Evolutionary conservation across 768 basidiomycete genomes (phyloP).

Genomic region (Tricholoma furcatifolium): DNA sequence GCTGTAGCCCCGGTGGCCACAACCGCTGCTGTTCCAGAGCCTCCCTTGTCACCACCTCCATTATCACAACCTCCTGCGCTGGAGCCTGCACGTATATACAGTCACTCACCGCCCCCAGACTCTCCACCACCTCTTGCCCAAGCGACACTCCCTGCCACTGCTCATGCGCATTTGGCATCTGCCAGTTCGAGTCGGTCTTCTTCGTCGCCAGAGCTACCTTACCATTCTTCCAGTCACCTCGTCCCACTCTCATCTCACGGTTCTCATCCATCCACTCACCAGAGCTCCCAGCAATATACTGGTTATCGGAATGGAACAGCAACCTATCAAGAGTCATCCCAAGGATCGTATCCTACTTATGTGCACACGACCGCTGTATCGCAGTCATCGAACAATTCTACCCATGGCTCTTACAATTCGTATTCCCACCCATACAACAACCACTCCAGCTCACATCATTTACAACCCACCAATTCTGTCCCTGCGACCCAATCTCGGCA

Average conservation of each 20-base stretch:
- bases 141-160: constrained; percentile 46
- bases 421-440: constrained; percentile 28
- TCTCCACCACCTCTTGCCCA: constrained; percentile 55
- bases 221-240: constrained; percentile 32
- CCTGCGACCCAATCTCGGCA: constrained; percentile 48
- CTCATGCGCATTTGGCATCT: constrained; percentile 33
- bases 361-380: constrained; percentile 35
- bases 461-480: constrained; percentile 19
- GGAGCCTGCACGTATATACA: constrained; percentile 40
- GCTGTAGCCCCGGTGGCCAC: constrained; percentile 17
- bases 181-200: constrained; percentile 41
- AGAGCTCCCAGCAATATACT: constrained; percentile 27
- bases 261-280: constrained; percentile 18
- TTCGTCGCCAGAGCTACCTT: constrained; percentile 43
- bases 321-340: constrained; percentile 44
- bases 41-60: constrained; percentile 28
- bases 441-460: constrained; percentile 17
- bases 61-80: constrained; percentile 42
- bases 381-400: constrained; percentile 22
- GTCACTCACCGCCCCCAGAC: constrained; percentile 45
- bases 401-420: constrained; percentile 28
- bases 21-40: constrained; percentile 24
- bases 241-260: constrained; percentile 24
- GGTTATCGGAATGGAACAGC: constrained; percentile 39
- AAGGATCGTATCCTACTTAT: constrained; percentile 34